phyloP scores from a whole-genome alignment of 345 rosid genomes.

The Geranium brycei region DNA sequence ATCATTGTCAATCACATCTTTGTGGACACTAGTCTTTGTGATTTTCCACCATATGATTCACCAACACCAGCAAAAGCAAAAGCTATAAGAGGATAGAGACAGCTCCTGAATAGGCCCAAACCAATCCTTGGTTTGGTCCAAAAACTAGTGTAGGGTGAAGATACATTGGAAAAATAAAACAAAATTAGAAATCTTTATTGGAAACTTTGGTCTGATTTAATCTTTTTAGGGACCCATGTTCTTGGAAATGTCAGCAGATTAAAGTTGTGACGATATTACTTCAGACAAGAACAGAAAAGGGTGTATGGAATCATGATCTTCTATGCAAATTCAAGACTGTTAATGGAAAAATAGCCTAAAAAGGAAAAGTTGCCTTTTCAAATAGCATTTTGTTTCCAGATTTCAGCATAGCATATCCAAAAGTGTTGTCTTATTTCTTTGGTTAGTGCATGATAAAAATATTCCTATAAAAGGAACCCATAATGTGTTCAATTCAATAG shows the following conservation, averaged over 20 bases:
- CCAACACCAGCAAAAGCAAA: constrained; percentile 3
- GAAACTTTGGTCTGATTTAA: constrained; percentile 11
- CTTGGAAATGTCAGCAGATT: constrained; percentile 9
- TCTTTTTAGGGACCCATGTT: constrained; percentile 17
- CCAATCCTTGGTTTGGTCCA: constrained; percentile 22
- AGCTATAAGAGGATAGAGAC: constrained; percentile 8
- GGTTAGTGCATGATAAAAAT: too few species aligned
- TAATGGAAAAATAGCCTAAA: constrained; percentile 5
- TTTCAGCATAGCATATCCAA: constrained; percentile 14
- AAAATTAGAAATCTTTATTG: constrained; percentile 2
- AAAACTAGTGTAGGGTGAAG: constrained; percentile 15
- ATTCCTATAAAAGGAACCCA: background rate
- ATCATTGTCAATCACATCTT: constrained; percentile 5
- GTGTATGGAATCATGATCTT: constrained; percentile 12
- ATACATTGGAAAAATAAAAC: constrained; percentile 5
- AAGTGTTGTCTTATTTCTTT: too few species aligned
- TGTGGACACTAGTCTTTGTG: constrained; percentile 14
- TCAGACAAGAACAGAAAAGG: constrained; percentile 5
- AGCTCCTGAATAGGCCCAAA: constrained; percentile 1
- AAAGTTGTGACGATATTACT: constrained; percentile 1
- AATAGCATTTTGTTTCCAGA: constrained; percentile 18
- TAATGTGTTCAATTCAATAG: background rate
- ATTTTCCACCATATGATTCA: constrained; percentile 10
- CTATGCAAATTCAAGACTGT: constrained; percentile 2
- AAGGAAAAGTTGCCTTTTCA: constrained; percentile 18